phyloP scores from a whole-genome alignment of 2,329 filamentous ascomycete species.

The Sporothrix humicola region DNA sequence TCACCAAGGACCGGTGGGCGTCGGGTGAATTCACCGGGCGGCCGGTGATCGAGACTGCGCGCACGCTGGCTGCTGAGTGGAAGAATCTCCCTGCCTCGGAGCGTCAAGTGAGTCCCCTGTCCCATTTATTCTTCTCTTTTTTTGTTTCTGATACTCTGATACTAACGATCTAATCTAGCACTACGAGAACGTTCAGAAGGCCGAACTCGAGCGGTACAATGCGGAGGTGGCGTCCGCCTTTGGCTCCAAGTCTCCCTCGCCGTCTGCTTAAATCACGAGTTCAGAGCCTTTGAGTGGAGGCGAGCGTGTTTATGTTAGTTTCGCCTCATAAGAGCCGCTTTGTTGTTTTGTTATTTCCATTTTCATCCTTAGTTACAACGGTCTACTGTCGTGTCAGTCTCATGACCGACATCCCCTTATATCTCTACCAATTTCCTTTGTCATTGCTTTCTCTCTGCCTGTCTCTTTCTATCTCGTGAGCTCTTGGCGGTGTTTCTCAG shows the following conservation, averaged over 20 bases:
- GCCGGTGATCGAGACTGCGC: slow-evolving; percentile 38
- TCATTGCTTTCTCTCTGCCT: not conserved
- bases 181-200: slow-evolving; percentile 46
- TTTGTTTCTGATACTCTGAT: not conserved
- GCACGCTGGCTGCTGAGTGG: slow-evolving; percentile 50
- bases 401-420: not conserved
- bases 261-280: not conserved
- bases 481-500: slow-evolving; percentile 5
- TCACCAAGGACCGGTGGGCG: slow-evolving; percentile 48
- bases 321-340: not conserved
- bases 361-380: not conserved
- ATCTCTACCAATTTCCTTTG: slow-evolving; percentile 4
- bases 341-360: not conserved
- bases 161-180: slow-evolving; percentile 39
- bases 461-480: not conserved
- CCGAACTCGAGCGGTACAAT: slow-evolving; percentile 43
- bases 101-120: slow-evolving; percentile 48
- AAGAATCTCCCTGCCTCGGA: slow-evolving; percentile 50
- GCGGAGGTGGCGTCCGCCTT: slow-evolving; percentile 42
- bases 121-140: not conserved
- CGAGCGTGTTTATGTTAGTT: not conserved
- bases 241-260: slow-evolving; percentile 26
- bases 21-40: slow-evolving; percentile 40
- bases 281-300: too few relatives aligned
- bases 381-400: not conserved